Percentiles rank a stretch among this genome's conserved stretches.
phyloP scores from a whole-genome alignment of 2,329 filamentous ascomycete genomes.

The Volutella citrinella region DNA sequence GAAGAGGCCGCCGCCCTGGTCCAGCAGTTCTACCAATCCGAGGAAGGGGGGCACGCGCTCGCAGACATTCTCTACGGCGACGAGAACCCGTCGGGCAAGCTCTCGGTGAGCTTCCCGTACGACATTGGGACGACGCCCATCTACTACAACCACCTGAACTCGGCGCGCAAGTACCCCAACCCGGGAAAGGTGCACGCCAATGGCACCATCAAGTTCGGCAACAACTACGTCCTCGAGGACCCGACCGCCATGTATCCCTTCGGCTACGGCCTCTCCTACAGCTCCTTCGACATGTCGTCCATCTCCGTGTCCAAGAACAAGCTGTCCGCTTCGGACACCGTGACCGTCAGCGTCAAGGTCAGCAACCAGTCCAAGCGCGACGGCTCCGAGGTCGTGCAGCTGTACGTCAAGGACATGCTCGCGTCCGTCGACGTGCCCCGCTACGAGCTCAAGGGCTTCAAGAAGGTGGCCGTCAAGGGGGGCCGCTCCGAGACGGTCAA shows the following conservation, averaged over 20 bases:
- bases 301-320: constrained; percentile 48
- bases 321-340: constrained; percentile 45
- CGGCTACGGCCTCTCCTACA: constrained; percentile 65
- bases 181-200: constrained; percentile 53
- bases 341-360: constrained; percentile 60
- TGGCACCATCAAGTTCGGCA: constrained; percentile 61
- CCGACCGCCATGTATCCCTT: constrained; percentile 62
- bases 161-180: constrained; percentile 52
- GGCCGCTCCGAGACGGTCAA: constrained; percentile 53
- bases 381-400: constrained; percentile 65
- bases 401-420: constrained; percentile 63
- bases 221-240: constrained; percentile 60
- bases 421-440: constrained; percentile 63
- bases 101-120: constrained; percentile 65
- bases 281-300: constrained; percentile 58
- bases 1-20: constrained; percentile 61
- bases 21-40: constrained; percentile 73
- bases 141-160: constrained; percentile 72
- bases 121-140: constrained; percentile 65
- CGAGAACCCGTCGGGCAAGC: constrained; percentile 63
- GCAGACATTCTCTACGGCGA: constrained; percentile 65
- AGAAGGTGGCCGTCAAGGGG: constrained; percentile 60
- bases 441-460: constrained; percentile 62
- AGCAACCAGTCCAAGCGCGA: constrained; percentile 56
- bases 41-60: constrained; percentile 64